Conservation (phyloP, 257 asterid genomes). For the Fraxinus pennsylvanica region DNA sequence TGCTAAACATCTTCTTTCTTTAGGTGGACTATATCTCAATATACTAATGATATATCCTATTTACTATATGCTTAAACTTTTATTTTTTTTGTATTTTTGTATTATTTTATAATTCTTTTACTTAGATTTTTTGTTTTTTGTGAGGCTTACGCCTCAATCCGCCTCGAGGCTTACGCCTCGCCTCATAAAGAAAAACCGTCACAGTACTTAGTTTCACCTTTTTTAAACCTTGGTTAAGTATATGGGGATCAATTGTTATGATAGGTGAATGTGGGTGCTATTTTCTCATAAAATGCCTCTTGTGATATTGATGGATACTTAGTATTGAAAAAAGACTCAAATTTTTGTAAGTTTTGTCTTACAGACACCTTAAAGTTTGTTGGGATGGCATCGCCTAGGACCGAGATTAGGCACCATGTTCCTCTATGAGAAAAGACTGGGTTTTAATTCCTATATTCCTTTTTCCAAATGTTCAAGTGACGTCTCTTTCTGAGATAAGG, state of each 20-base stretch:
- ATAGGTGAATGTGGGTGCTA: not conserved
- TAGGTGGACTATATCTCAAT: no score
- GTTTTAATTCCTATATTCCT: not conserved
- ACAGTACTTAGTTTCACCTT: no score
- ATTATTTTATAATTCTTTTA: no score
- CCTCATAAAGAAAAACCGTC: no score
- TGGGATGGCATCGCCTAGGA: not conserved
- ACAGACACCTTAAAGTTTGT: not conserved
- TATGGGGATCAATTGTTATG: conserved; percentile 7
- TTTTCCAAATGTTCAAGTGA: not conserved
- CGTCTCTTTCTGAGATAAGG: not conserved
- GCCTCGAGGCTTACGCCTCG: no score
- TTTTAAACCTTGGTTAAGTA: no score
- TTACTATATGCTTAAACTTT: no score
- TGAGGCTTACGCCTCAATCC: no score
- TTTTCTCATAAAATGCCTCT: conserved; percentile 10
- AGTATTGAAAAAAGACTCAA: not conserved
- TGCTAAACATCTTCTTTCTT: no score
- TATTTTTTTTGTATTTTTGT: no score
- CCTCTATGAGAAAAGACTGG: not conserved
- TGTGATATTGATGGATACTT: conserved; percentile 5
- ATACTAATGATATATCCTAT: no score
- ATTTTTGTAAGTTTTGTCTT: not conserved
- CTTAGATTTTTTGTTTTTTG: no score
- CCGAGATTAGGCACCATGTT: not conserved